Percentiles rank a stretch among this genome's conserved stretches.
Evolutionary conservation across 805 yeast genomes (phyloP).

Genomic region (Zygotorulaspora florentina): DNA sequence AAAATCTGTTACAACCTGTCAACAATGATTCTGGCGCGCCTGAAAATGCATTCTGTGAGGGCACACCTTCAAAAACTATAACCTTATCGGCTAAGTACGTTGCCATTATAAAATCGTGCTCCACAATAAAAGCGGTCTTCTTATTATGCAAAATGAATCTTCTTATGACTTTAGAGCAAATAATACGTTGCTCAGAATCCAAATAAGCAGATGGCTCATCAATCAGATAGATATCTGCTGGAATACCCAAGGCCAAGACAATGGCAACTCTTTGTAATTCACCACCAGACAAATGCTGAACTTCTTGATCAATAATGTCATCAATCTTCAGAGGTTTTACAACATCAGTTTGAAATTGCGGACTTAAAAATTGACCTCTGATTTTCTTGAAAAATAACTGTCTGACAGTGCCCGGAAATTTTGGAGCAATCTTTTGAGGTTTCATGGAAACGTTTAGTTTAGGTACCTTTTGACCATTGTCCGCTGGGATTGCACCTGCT

Average conservation of each 20-base stretch:
- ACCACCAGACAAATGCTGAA: slow-evolving; percentile 97
- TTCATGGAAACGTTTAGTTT: slow-evolving; percentile 93
- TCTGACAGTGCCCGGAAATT: slow-evolving; percentile 97
- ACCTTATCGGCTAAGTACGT: slow-evolving; percentile 98
- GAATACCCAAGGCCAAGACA: slow-evolving; percentile 86
- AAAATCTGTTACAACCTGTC: slow-evolving; percentile 95
- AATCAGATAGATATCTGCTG: slow-evolving; percentile 93
- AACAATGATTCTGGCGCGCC: slow-evolving; percentile 86
- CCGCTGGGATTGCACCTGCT: slow-evolving; percentile 91
- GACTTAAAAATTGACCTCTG: slow-evolving; percentile 87
- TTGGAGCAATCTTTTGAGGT: slow-evolving; percentile 99
- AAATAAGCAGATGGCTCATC: slow-evolving; percentile 99
- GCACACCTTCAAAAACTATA: slow-evolving; percentile 94
- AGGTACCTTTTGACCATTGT: slow-evolving; percentile 78
- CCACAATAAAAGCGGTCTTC: slow-evolving; percentile 98
- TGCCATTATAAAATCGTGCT: slow-evolving; percentile 99
- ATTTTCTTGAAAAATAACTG: slow-evolving; percentile 96
- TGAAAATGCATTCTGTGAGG: slow-evolving; percentile 82
- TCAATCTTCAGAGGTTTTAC: slow-evolving; percentile 92
- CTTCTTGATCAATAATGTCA: slow-evolving; percentile 95
- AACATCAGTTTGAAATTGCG: slow-evolving; percentile 98
- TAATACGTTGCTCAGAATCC: slow-evolving; percentile 99
- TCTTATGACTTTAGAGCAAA: slow-evolving; percentile 97
- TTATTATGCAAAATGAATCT: slow-evolving; percentile 93
- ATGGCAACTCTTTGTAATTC: slow-evolving; percentile 99